Conservation (phyloP, 2,329 filamentous ascomycete species). For the Trichoderma arundinaceum region DNA sequence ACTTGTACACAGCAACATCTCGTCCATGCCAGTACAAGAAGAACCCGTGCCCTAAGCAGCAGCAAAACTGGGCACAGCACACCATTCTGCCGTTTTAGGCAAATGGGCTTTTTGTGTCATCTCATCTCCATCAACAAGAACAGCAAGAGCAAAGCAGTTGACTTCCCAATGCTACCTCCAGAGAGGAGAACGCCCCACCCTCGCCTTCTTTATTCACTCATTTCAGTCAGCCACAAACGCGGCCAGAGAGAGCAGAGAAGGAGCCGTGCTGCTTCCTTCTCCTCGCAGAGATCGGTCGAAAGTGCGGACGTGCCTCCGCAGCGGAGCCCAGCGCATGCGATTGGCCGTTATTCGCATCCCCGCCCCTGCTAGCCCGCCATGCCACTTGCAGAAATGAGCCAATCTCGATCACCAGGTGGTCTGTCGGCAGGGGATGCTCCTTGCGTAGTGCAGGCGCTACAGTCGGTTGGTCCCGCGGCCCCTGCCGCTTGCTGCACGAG, state of each 20-base stretch:
- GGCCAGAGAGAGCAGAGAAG: background rate
- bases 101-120: constrained; percentile 8
- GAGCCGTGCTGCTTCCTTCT: background rate
- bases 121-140: constrained; percentile 10
- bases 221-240: constrained; percentile 2
- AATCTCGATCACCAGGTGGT: constrained; percentile 49
- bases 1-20: too few relatives aligned
- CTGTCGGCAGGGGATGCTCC: constrained; percentile 36
- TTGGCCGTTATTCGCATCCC: constrained; percentile 27
- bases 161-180: constrained; percentile 19
- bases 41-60: too few relatives aligned
- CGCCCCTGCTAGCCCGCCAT: constrained; percentile 16
- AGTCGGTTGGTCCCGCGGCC: constrained; percentile 55
- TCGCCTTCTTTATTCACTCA: constrained; percentile 24
- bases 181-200: background rate
- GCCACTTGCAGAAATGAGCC: constrained; percentile 44
- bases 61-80: too few relatives aligned
- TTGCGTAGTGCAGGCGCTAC: constrained; percentile 45
- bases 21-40: too few relatives aligned
- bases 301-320: constrained; percentile 25
- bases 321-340: constrained; percentile 20
- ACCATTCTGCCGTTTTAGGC: constrained; percentile 15
- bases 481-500: constrained; percentile 53
- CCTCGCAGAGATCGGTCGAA: constrained; percentile 26
- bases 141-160: background rate